Percentiles rank a stretch among this genome's conserved stretches.
Evolutionary conservation across 352 stramenopile genomes (phyloP).

Genomic region (Globisporangium solare): DNA sequence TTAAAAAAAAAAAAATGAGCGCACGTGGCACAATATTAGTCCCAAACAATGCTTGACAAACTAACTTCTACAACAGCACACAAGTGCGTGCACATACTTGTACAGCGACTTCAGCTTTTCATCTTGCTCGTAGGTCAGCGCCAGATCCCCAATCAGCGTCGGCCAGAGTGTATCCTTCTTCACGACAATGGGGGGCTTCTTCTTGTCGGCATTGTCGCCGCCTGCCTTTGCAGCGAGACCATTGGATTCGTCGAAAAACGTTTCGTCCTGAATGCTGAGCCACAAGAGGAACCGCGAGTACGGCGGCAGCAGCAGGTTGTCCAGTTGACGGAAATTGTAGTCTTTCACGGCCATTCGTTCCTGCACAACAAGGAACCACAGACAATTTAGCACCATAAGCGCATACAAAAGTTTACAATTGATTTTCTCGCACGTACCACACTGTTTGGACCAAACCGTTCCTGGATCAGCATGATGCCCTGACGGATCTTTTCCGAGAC

Average conservation of each 20-base stretch:
- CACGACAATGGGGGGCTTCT: constrained; percentile 51
- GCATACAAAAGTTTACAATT: not conserved
- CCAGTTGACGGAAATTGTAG: constrained; percentile 87
- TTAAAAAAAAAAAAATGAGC: too few species aligned
- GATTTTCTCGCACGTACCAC: constrained; percentile 27
- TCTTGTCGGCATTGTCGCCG: constrained; percentile 55
- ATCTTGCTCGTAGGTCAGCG: constrained; percentile 86
- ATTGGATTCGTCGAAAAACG: constrained; percentile 76
- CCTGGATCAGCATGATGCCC: constrained; percentile 72
- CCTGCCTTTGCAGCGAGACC: constrained; percentile 35
- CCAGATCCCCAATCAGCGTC: constrained; percentile 68
- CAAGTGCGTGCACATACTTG: constrained; percentile 41
- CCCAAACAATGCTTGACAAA: not conserved
- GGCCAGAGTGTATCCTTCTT: constrained; percentile 86
- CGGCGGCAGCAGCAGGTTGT: constrained; percentile 80
- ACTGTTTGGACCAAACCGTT: constrained; percentile 82
- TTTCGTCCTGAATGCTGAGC: constrained; percentile 84
- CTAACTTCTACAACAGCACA: constrained; percentile 5
- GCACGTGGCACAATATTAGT: too few species aligned
- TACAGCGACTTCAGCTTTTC: constrained; percentile 87
- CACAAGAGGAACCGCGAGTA: constrained; percentile 88
- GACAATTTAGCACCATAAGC: not conserved
- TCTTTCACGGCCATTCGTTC: constrained; percentile 84
- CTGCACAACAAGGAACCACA: constrained; percentile 10
- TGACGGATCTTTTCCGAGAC: constrained; percentile 72